Evolutionary conservation across 306 rosid genomes (phyloP).

Genomic region (Acacia crassicarpa): DNA sequence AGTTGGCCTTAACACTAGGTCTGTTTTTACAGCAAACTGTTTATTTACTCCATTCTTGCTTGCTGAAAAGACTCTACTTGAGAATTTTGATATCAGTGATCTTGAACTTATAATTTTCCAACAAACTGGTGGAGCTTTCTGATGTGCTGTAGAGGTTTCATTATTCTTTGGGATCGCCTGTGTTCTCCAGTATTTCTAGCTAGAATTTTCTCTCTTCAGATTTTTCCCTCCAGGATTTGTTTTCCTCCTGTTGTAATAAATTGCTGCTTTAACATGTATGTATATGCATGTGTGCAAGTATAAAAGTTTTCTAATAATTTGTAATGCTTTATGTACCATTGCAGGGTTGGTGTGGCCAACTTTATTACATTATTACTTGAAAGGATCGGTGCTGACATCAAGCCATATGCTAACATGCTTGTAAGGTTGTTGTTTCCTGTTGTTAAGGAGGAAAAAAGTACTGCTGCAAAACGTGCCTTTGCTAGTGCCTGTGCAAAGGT

Average conservation of each 20-base stretch:
- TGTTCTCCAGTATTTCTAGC: background rate
- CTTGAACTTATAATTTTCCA: background rate
- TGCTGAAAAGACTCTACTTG: background rate
- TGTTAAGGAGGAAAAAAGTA: constrained; percentile 83
- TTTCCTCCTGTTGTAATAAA: background rate
- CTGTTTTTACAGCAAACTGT: constrained; percentile 3
- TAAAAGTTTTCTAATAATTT: constrained; percentile 14
- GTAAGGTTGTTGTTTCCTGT: constrained; percentile 81
- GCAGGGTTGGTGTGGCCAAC: constrained; percentile 98
- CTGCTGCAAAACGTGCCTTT: constrained; percentile 84
- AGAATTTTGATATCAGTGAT: background rate
- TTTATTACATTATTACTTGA: constrained; percentile 77
- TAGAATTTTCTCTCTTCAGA: background rate
- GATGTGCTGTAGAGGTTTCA: background rate
- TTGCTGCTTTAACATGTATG: constrained; percentile 5
- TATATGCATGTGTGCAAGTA: background rate
- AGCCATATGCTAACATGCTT: constrained; percentile 74
- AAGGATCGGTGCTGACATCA: constrained; percentile 77
- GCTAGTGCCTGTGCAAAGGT: constrained; percentile 80
- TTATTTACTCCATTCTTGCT: background rate
- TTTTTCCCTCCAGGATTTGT: background rate
- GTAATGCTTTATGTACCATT: constrained; percentile 14
- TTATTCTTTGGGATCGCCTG: background rate
- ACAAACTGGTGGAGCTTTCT: background rate
- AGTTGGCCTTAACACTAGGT: constrained; percentile 98